These are phyloP conservation scores for Naumovozyma castellii DNA, from an alignment of 805 yeast species.

Conservation along the genomic window DNA sequence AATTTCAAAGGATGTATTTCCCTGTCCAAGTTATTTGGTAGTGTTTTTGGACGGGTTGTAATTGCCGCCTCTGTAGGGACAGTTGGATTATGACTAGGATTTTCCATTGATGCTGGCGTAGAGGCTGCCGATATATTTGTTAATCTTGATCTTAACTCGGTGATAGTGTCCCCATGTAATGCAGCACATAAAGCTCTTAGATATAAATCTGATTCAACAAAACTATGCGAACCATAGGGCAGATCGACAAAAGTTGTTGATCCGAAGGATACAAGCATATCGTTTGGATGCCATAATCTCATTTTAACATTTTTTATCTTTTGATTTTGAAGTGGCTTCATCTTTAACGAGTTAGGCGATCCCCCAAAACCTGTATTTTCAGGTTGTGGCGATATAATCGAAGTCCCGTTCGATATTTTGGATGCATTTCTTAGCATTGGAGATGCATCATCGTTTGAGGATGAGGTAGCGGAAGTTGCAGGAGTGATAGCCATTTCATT, in stretches of 20 bases:
- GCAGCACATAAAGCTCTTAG: slow-evolving; percentile 9
- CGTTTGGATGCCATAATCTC: slow-evolving; percentile 12
- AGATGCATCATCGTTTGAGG: too few relatives aligned
- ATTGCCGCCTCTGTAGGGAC: too few relatives aligned
- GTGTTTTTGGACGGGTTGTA: too few relatives aligned
- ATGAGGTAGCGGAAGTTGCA: too few relatives aligned
- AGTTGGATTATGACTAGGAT: too few relatives aligned
- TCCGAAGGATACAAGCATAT: slow-evolving; percentile 11
- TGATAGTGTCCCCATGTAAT: slow-evolving; percentile 13
- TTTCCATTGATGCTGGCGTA: too few relatives aligned
- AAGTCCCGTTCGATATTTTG: too few relatives aligned
- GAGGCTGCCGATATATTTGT: slow-evolving; percentile 2
- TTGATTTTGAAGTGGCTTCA: background rate
- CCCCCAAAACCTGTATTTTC: too few relatives aligned
- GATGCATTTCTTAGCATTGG: too few relatives aligned
- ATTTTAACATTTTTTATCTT: slow-evolving; percentile 2
- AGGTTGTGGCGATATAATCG: too few relatives aligned
- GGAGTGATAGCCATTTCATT: too few relatives aligned
- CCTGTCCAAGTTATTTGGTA: too few relatives aligned
- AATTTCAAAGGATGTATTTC: slow-evolving; percentile 9
- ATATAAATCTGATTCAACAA: slow-evolving; percentile 11
- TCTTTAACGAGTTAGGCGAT: background rate
- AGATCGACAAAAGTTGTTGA: slow-evolving; percentile 12
- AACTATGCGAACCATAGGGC: slow-evolving; percentile 12
- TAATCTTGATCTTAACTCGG: slow-evolving; percentile 9